These are phyloP conservation scores for Strobilomyces echinocephalus DNA, from an alignment of 768 basidiomycete genomes.

Conservation along the genomic window DNA sequence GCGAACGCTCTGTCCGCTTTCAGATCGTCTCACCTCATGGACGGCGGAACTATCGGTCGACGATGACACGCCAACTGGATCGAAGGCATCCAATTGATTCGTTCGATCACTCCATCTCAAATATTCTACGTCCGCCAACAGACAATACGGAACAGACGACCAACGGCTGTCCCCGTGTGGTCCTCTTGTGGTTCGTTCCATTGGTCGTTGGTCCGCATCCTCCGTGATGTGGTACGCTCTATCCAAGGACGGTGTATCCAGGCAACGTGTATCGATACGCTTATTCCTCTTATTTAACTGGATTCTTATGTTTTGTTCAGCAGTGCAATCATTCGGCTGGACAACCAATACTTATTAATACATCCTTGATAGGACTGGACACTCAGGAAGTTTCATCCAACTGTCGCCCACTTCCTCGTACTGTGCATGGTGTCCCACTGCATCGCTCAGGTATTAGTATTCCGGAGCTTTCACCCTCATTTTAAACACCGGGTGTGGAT, in stretches of 20 bases:
- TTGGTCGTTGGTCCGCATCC: neutral
- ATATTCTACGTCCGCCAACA: conserved; percentile 4
- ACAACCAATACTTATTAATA: too few species aligned
- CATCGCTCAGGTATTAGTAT: too few species aligned
- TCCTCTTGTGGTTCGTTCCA: neutral
- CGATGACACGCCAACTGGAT: conserved; percentile 14
- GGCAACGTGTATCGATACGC: neutral
- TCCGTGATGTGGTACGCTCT: neutral
- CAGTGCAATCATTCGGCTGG: too few species aligned
- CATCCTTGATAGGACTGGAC: too few species aligned
- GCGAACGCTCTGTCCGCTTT: conserved; percentile 3
- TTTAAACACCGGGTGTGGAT: too few species aligned
- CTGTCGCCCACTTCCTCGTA: too few species aligned
- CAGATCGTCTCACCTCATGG: neutral
- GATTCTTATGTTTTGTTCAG: too few species aligned
- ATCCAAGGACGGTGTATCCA: neutral
- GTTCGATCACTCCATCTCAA: conserved; percentile 4
- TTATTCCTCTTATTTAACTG: too few species aligned
- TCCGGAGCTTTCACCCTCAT: too few species aligned
- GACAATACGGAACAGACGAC: conserved; percentile 3
- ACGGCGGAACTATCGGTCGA: conserved; percentile 6
- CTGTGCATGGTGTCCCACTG: too few species aligned
- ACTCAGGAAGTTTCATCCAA: too few species aligned
- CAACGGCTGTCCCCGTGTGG: neutral
- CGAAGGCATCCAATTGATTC: neutral